Evolutionary conservation across 768 basidiomycete genomes (phyloP).

Genomic region (Vararia minispora): DNA sequence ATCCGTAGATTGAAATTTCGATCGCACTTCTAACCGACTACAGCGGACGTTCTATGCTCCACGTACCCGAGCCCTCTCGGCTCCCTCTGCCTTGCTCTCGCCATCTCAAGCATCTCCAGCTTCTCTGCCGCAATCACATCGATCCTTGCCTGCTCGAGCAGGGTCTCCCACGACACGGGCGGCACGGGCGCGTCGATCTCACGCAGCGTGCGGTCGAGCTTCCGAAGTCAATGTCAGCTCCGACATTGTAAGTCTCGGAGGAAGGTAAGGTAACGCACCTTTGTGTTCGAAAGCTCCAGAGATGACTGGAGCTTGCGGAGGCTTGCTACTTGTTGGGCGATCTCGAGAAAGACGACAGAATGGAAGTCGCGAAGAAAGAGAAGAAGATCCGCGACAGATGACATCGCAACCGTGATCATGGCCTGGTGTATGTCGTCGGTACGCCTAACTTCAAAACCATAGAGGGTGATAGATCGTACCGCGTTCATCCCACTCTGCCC

Average conservation of each 20-base stretch:
- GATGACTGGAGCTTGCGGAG: slow-evolving; percentile 39
- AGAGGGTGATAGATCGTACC: slow-evolving; percentile 12
- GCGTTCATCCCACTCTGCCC: slow-evolving; percentile 25
- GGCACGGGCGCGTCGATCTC: slow-evolving; percentile 39
- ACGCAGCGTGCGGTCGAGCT: slow-evolving; percentile 48
- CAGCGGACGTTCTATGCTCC: no score
- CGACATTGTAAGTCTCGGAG: background rate
- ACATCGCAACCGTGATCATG: slow-evolving; percentile 39
- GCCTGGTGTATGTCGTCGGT: slow-evolving; percentile 27
- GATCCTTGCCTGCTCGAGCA: slow-evolving; percentile 47
- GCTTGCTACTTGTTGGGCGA: slow-evolving; percentile 35
- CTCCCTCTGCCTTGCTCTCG: no score
- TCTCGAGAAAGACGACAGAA: slow-evolving; percentile 41
- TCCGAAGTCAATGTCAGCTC: slow-evolving; percentile 3
- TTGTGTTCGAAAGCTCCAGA: slow-evolving; percentile 27
- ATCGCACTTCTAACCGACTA: no score
- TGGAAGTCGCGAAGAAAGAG: slow-evolving; percentile 48
- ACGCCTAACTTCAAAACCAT: slow-evolving; percentile 2
- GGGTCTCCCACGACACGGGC: slow-evolving; percentile 30
- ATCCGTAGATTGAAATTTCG: no score
- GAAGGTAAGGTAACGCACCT: slow-evolving; percentile 1
- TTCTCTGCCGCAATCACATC: slow-evolving; percentile 65
- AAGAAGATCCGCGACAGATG: slow-evolving; percentile 56
- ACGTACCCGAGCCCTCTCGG: no score
- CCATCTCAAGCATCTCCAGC: slow-evolving; percentile 43